Base-by-base conservation (phyloP, 148 eudicot species). In the Mesembryanthemum crystallinum region DNA sequence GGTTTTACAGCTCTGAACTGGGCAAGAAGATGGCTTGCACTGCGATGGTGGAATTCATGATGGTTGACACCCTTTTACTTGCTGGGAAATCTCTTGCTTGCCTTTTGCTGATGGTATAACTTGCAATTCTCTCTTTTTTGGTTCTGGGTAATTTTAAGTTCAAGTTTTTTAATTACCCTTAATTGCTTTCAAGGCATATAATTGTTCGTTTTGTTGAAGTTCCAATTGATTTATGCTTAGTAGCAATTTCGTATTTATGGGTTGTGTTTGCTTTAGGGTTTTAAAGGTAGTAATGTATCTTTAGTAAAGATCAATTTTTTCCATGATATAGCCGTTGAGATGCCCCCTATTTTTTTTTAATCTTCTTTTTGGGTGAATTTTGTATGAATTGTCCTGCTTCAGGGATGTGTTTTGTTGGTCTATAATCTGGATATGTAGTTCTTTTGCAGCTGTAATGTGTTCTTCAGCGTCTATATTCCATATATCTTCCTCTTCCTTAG, bases 81-180 rank as follows among this genome's bases (percentile, higher is more conserved):
- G 85, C 89, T 81, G 87, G 87, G 64, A 88, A 84, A 74, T 78
- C 91, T 77, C 82, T 89, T 63, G 71, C 84, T 81, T 82, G 74
- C 77, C 73, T 89, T 76, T 85, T 90, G 58, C 47, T 86, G 32
- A 61, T 81, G 93, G 91, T 87, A 87, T 78, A 28, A 5, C 25
- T 62, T 63, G 45, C 39, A 8, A 14, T 62, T 65, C 24, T 59
- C 64, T 35, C 33, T 23, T 33, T 25, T 67, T 67, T 14, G 35
- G 32, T 33, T 35, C 28, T 65, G 52, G 52, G 70, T 67, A 39
- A 27, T 75, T 12, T 11, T 75, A 62, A 72, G 55, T 73, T 83
- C 24, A 15, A n/a, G 64, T 69, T 73, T 84, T 66, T 78, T 20
- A 25, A 25, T 29, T n/a, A 45, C 30, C 20, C 47, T 68, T 68